Evolutionary conservation across 345 rosid species (phyloP).

Genomic region (Xanthoceras sorbifolium): DNA sequence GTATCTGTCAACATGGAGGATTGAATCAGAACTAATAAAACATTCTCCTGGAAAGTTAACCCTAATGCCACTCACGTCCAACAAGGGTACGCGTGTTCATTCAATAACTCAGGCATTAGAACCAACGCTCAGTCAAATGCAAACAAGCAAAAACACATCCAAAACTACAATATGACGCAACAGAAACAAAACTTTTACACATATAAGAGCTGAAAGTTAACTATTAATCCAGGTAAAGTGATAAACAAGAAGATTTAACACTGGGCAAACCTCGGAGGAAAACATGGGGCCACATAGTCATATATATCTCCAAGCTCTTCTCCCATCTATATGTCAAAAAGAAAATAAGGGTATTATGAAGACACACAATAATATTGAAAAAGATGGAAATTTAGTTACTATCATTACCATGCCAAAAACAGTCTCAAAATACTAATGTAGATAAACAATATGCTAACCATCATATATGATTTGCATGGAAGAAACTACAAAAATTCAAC

Average conservation of each 20-base stretch:
- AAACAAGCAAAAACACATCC: not conserved
- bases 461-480: slow-evolving; percentile 13
- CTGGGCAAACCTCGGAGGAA: slow-evolving; percentile 76
- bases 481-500: not conserved
- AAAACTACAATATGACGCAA: not conserved
- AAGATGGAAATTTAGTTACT: not conserved
- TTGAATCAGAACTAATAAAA: slow-evolving; percentile 13
- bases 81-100: not conserved
- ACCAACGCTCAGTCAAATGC: not conserved
- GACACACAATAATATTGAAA: not conserved
- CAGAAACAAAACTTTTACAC: not conserved
- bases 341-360: slow-evolving; percentile 3
- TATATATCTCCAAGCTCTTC: slow-evolving; percentile 99
- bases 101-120: not conserved
- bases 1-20: slow-evolving; percentile 66
- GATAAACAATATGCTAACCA: not conserved
- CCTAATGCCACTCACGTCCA: not conserved
- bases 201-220: not conserved
- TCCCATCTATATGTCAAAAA: slow-evolving; percentile 68
- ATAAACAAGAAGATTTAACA: not conserved
- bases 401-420: not conserved
- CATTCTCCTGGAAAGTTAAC: slow-evolving; percentile 1
- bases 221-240: not conserved
- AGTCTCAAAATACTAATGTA: not conserved
- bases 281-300: slow-evolving; percentile 98